Base-by-base conservation (phyloP, 441 rosid genomes). In the Monsonia emarginata region DNA sequence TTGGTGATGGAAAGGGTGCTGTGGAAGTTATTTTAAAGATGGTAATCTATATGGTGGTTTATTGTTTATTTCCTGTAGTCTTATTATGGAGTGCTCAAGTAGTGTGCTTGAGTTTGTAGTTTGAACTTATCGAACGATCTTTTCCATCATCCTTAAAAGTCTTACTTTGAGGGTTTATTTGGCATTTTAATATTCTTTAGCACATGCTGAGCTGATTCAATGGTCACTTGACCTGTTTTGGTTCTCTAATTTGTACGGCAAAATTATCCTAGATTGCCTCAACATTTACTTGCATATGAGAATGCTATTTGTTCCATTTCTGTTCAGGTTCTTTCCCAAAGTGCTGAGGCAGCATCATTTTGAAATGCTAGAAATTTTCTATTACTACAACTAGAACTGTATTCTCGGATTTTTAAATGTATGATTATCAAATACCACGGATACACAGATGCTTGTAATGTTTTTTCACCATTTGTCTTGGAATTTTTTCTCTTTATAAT, bases 1-100 rank as follows among this genome's bases (percentile, higher is more conserved):
- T 87, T 71, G 88, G 92, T 22, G 97, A 95, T 75, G 99, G 96
- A 42, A 95, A 87, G 84, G 99, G 97, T 78, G 99, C 97, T 11
- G 91, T 91, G 67, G 99, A 95, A 58, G 96, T 86, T 78, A 83
- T 95, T 69, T 70, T 91, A 64, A 95, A 88, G 77, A 91, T 95
- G 99, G 97, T 91, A 91, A 27, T 38, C 65, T 76, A 38, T 64
- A 64, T 73, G 67, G 58, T 64, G 50, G 64, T 61, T 60, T 32
- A 57, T 50, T 67, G 67, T 54, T 62, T 36, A 40, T 36, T 22
- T 71, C 58, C 58, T 67, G 40, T 64, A 59, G 58, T 59, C 69
- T 68, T 50, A n/a, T 68, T 50, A n/a, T 70, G 16, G 65, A 30
- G 58, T 50, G 14, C 56, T 18, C 64, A 69, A 27, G 28, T n/a